phyloP scores from a whole-genome alignment of 345 rosid species.

The Ceriops tagal region DNA sequence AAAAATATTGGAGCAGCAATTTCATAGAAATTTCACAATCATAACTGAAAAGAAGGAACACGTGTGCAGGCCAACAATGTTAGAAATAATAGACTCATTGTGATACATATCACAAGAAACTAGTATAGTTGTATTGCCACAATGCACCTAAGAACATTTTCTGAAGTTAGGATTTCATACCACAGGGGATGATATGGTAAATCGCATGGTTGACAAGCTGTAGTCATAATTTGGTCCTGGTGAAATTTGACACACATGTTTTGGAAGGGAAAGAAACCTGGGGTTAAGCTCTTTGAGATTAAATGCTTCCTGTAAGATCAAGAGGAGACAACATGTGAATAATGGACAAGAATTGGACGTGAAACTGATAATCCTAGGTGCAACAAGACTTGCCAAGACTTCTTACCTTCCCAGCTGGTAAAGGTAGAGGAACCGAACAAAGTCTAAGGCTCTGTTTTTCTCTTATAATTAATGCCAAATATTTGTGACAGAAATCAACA shows the following conservation, averaged over 20 bases:
- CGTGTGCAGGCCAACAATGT: too few species aligned
- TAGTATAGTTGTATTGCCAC: too few species aligned
- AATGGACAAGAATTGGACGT: slow-evolving; percentile 9
- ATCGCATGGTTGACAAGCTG: slow-evolving; percentile 70
- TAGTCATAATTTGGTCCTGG: slow-evolving; percentile 90
- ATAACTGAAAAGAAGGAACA: not conserved
- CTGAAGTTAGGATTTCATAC: slow-evolving; percentile 36
- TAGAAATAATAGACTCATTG: too few species aligned
- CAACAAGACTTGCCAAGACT: slow-evolving; percentile 1
- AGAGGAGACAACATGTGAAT: slow-evolving; percentile 11
- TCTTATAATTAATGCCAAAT: slow-evolving; percentile 55
- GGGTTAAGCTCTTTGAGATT: slow-evolving; percentile 64
- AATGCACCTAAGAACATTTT: not conserved
- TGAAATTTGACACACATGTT: slow-evolving; percentile 60
- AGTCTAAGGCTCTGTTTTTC: slow-evolving; percentile 51
- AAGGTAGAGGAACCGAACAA: slow-evolving; percentile 74
- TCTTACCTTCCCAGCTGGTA: slow-evolving; percentile 53
- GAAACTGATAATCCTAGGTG: not conserved
- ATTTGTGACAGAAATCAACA: slow-evolving; percentile 83
- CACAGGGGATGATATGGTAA: slow-evolving; percentile 87
- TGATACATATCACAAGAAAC: too few species aligned
- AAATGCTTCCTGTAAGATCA: slow-evolving; percentile 43
- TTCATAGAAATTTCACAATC: slow-evolving; percentile 7
- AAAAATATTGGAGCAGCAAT: slow-evolving; percentile 1
- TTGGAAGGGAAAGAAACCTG: slow-evolving; percentile 77